Conservation (phyloP, 179 eudicot species). For the Silene noctiflora region DNA sequence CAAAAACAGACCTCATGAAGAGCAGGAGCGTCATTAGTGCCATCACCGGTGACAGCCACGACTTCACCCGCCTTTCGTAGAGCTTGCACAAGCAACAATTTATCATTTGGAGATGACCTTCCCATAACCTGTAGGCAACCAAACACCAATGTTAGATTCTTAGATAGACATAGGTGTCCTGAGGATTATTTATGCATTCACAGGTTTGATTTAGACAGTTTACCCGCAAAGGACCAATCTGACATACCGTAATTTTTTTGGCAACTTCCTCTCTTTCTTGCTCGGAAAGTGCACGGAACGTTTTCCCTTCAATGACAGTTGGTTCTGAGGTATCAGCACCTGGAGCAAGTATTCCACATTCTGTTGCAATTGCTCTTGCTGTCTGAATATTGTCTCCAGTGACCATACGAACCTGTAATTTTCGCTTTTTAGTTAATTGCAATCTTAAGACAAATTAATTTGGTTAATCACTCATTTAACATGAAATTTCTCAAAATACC, state of each 20-base stretch:
- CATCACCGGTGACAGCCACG: constrained; percentile 98
- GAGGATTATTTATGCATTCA: too few species aligned
- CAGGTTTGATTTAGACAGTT: not conserved
- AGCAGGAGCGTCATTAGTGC: constrained; percentile 97
- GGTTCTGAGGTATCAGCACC: constrained; percentile 51
- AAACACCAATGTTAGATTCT: constrained; percentile 14
- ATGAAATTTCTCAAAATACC: constrained; percentile 38
- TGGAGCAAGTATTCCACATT: constrained; percentile 77
- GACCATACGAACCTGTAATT: constrained; percentile 83
- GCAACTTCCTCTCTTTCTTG: constrained; percentile 64
- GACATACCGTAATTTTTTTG: constrained; percentile 54
- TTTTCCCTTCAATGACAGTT: constrained; percentile 69
- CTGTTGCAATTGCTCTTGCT: constrained; percentile 85
- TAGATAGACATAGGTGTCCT: too few species aligned
- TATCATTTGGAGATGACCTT: constrained; percentile 94
- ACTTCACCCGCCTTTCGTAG: constrained; percentile 75
- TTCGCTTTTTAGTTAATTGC: not conserved
- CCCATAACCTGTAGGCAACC: constrained; percentile 72
- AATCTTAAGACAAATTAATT: not conserved
- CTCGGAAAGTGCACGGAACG: constrained; percentile 68
- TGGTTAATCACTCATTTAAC: not conserved
- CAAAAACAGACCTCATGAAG: constrained; percentile 73
- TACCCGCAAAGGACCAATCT: not conserved
- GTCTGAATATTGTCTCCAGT: constrained; percentile 96
- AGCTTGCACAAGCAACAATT: constrained; percentile 85